phyloP scores from a whole-genome alignment of 2,329 filamentous ascomycete genomes.

The Aspergillus fumigatiaffinis region DNA sequence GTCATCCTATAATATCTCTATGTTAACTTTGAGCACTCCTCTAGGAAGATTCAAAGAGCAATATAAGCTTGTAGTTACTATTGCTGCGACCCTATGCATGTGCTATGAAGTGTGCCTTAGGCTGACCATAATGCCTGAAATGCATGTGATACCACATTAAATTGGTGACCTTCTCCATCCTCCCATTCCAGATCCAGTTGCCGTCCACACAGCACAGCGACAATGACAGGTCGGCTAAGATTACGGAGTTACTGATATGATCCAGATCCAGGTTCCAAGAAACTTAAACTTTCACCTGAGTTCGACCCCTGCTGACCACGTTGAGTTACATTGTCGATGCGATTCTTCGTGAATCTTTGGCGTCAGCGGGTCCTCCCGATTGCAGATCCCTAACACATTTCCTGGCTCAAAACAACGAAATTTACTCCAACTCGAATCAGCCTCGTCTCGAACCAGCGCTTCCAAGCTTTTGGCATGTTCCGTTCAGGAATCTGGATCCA shows the following conservation, averaged over 20 bases:
- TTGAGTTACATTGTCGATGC: background rate
- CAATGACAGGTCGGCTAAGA: background rate
- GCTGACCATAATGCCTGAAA: background rate
- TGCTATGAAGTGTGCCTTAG: background rate
- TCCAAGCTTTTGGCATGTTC: background rate
- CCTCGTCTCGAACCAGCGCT: background rate
- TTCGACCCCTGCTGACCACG: background rate
- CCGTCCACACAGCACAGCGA: too few species aligned
- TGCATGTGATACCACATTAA: background rate
- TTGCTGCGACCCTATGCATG: too few species aligned
- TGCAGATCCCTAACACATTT: conserved; percentile 7
- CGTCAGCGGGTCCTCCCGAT: conserved; percentile 8
- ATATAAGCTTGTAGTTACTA: too few species aligned
- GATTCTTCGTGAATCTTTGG: conserved; percentile 2
- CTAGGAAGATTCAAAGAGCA: too few species aligned
- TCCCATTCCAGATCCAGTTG: background rate
- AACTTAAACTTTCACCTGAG: background rate
- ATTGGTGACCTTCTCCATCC: background rate
- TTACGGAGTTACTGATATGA: background rate
- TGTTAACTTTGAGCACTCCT: background rate
- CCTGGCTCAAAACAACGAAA: conserved; percentile 11
- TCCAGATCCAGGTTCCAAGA: background rate
- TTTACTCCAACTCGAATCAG: background rate
- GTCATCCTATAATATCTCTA: conserved; percentile 19
- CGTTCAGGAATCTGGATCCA: background rate